Evolutionary conservation across 2,329 filamentous ascomycete genomes (phyloP).

Genomic region (Sclerotiophoma versabilis): DNA sequence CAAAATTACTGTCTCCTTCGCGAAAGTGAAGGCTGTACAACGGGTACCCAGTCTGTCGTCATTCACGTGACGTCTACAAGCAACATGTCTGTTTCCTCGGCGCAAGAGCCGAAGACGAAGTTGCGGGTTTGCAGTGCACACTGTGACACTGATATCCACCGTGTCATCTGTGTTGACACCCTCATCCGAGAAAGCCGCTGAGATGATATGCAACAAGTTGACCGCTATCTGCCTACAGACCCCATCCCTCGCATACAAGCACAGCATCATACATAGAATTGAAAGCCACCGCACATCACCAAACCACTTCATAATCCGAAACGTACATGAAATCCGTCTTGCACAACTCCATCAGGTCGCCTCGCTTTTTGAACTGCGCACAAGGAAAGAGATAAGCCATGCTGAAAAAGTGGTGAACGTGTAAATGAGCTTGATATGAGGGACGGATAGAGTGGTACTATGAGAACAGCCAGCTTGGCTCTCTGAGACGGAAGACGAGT

Average conservation of each 20-base stretch:
- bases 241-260: conserved; percentile 14
- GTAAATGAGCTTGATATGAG: conserved; percentile 20
- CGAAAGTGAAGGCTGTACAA: conserved; percentile 5
- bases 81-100: neutral
- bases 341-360: conserved; percentile 12
- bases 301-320: conserved; percentile 25
- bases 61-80: neutral
- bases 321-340: conserved; percentile 30
- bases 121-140: neutral
- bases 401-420: conserved; percentile 16
- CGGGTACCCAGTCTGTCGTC: conserved; percentile 8
- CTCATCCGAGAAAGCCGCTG: neutral
- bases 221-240: conserved; percentile 13
- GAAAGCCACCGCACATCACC: conserved; percentile 7
- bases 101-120: conserved; percentile 6
- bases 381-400: conserved; percentile 20
- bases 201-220: neutral
- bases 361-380: conserved; percentile 18
- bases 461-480: conserved; percentile 38
- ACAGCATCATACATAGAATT: conserved; percentile 17
- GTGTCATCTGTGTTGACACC: neutral
- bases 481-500: conserved; percentile 20
- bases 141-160: neutral
- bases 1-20: conserved; percentile 1
- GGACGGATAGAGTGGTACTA: conserved; percentile 27